These are phyloP conservation scores for Xylaria sp. DNA, from an alignment of 2,329 filamentous ascomycete species.

Conservation along the genomic window DNA sequence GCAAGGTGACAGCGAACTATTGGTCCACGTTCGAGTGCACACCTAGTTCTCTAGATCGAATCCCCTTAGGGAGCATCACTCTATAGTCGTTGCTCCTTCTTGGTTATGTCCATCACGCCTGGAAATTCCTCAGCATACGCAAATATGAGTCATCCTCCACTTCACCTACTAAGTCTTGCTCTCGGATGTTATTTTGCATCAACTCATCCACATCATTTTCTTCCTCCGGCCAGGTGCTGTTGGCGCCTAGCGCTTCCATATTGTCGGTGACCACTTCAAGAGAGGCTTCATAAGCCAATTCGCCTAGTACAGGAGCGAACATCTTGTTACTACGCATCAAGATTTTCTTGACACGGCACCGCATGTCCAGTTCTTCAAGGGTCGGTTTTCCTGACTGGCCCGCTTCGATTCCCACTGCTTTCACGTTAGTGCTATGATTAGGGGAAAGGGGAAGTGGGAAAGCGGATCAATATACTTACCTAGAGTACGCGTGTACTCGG, in stretches of 20 bases:
- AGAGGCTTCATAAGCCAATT: not conserved
- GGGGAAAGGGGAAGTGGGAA: not conserved
- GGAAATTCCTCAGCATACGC: conserved; percentile 3
- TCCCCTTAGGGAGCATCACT: not conserved
- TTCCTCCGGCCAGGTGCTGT: not conserved
- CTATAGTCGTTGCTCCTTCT: conserved; percentile 3
- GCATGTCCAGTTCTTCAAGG: conserved; percentile 32
- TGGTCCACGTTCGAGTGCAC: not conserved
- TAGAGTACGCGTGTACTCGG: conserved; percentile 42
- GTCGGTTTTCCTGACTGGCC: conserved; percentile 25
- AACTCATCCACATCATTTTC: conserved; percentile 25
- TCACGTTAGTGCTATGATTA: conserved; percentile 26
- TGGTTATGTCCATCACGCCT: conserved; percentile 5
- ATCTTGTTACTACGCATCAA: conserved; percentile 33
- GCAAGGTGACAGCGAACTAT: not conserved
- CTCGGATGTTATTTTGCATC: conserved; percentile 33
- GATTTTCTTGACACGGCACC: conserved; percentile 17
- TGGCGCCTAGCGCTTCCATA: not conserved
- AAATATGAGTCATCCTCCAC: not conserved
- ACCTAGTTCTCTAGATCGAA: not conserved
- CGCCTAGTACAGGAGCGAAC: conserved; percentile 34
- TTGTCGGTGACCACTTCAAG: not conserved
- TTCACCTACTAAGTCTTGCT: conserved; percentile 13
- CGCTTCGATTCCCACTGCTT: conserved; percentile 36
- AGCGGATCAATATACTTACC: conserved; percentile 32